Percentiles rank a stretch among this genome's conserved stretches.
Evolutionary conservation across 2,329 filamentous ascomycete genomes (phyloP).

Genomic region (Talaromyces islandicus): DNA sequence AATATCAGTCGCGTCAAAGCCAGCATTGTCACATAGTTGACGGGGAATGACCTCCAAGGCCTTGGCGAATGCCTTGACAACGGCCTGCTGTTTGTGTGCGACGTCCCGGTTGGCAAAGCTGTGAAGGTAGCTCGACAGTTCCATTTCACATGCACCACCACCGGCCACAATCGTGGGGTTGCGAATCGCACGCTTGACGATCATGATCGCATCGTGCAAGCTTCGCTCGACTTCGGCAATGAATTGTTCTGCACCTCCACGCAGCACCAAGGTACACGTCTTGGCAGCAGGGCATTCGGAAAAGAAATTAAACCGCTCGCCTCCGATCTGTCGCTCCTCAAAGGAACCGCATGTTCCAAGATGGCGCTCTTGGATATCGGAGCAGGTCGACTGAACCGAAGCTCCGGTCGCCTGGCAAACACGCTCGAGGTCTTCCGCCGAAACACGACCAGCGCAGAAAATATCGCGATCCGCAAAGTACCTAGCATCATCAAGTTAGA

Average conservation of each 20-base stretch:
- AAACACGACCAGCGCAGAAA: constrained; percentile 93
- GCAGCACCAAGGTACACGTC: constrained; percentile 92
- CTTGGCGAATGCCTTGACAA: constrained; percentile 97
- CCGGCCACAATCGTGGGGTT: constrained; percentile 93
- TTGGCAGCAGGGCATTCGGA: constrained; percentile 91
- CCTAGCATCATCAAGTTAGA: constrained; percentile 19
- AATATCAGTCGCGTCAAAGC: constrained; percentile 97
- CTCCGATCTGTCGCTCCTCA: constrained; percentile 94
- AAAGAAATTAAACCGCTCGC: constrained; percentile 98
- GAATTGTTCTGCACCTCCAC: constrained; percentile 96
- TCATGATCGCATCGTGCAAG: constrained; percentile 99
- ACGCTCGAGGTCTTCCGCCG: constrained; percentile 88
- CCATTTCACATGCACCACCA: constrained; percentile 94
- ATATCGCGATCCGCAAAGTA: constrained; percentile 97
- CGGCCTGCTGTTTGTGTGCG: constrained; percentile 88
- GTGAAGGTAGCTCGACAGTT: constrained; percentile 89
- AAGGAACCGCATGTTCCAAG: constrained; percentile 86
- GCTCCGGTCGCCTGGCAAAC: constrained; percentile 93
- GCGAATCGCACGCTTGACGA: constrained; percentile 95
- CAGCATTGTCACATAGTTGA: constrained; percentile 96
- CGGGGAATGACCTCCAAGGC: constrained; percentile 93
- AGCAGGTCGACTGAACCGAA: constrained; percentile 90
- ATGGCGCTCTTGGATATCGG: constrained; percentile 82
- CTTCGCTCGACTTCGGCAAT: constrained; percentile 98
- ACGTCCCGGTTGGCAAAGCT: constrained; percentile 88